Percentiles rank a stretch among this genome's conserved stretches.
These are phyloP conservation scores for Torulaspora globosa DNA, from an alignment of 1,139 yeast genomes.

Conservation along the genomic window DNA sequence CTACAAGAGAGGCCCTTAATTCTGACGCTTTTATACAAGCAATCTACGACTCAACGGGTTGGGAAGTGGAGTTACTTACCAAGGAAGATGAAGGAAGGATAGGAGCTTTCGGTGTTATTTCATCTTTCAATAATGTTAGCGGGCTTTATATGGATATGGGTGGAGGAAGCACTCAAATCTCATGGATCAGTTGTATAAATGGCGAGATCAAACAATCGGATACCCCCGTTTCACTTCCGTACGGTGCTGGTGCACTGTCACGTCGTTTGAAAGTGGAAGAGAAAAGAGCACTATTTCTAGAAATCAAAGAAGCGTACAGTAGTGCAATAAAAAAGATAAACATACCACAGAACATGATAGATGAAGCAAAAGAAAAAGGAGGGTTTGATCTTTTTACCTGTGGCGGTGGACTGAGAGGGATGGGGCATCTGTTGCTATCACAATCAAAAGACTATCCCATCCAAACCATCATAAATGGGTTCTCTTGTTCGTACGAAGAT, in stretches of 20 bases:
- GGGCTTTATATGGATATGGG: slow-evolving; percentile 67
- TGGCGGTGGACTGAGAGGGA: slow-evolving; percentile 65
- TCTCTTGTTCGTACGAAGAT: slow-evolving; percentile 50
- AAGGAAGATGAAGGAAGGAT: slow-evolving; percentile 59
- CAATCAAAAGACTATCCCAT: slow-evolving; percentile 51
- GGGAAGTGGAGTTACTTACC: slow-evolving; percentile 55
- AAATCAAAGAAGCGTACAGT: slow-evolving; percentile 45
- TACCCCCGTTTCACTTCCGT: slow-evolving; percentile 57
- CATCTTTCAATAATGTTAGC: slow-evolving; percentile 56
- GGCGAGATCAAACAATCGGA: slow-evolving; percentile 53
- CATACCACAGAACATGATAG: slow-evolving; percentile 43
- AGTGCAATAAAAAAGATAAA: slow-evolving; percentile 47
- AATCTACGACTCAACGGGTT: slow-evolving; percentile 51
- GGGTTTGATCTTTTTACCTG: slow-evolving; percentile 59
- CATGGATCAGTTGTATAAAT: slow-evolving; percentile 55
- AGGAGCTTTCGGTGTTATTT: slow-evolving; percentile 65
- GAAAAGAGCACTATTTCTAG: slow-evolving; percentile 43
- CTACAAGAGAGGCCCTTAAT: slow-evolving; percentile 60
- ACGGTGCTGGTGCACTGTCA: slow-evolving; percentile 62
- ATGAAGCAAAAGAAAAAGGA: slow-evolving; percentile 48
- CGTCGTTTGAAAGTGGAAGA: slow-evolving; percentile 49
- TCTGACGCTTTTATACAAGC: slow-evolving; percentile 51
- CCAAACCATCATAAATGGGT: slow-evolving; percentile 62
- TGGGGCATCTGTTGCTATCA: slow-evolving; percentile 55
- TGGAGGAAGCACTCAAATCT: slow-evolving; percentile 59